Evolutionary conservation across 1,139 yeast genomes (phyloP), one percentile per base, ranked within the genome.

Genomic region (Pichia inconspicua): DNA sequence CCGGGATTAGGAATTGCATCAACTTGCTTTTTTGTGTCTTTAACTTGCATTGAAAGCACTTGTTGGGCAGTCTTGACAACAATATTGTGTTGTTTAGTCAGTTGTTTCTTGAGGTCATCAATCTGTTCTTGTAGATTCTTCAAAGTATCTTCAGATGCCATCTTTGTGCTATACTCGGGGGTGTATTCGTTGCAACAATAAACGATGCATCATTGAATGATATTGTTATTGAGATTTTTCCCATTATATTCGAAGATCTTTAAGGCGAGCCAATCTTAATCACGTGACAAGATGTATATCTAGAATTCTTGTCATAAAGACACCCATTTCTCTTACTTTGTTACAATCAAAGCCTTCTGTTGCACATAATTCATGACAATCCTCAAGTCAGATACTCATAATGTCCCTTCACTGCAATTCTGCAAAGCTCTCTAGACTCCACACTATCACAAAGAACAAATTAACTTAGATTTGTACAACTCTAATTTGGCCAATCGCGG

Each of bases 61-160:
- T 83, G 89, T 58, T 84, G 79, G 2, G 96, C 96, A 0, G 96
- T 87, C 53, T 80, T 74, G 19, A 80, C 70, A 43, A 81, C 66
- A 40, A 75, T 52, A 17, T 63, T 58, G 41, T 67, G 63, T 57
- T 76, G 80, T 53, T 69, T 74, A 52, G 64, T 64, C n/a, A 84
- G 82, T 15, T 77, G 57, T 3, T 69, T 67, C 30, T 74, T 67
- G 38, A 83, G 69, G 36, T 73, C 75, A 6, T 67, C 69, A 36
- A 82, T 68, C 56, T 76, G 72, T 41, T 66, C 60, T 49, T 70
- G 70, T 45, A 78, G 59, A 36, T 66, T 64, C 49, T 66, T 68
- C 25, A 70, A 41, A 36, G 63, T 39, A 1, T 43, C 31, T 25
- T 44, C 41, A 14, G 47, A 14, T 15, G 40, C 25, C 40, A 37